phyloP scores from a whole-genome alignment of 495 filamentous ascomycete genomes.

The Aspergillus mulundensis region DNA sequence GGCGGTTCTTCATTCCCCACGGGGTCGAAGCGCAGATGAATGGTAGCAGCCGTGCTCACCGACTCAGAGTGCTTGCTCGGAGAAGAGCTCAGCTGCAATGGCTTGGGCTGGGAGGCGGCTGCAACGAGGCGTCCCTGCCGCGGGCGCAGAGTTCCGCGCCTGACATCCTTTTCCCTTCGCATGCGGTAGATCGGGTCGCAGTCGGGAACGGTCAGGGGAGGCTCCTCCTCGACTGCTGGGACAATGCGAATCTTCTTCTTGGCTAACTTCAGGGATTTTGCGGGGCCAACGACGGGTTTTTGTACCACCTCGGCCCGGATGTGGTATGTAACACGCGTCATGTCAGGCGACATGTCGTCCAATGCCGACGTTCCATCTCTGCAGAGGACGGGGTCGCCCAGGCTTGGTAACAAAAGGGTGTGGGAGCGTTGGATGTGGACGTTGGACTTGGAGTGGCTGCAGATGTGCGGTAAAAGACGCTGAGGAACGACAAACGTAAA shows the following conservation, averaged over 20 bases:
- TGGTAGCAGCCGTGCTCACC: constrained; percentile 58
- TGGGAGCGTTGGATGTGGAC: constrained; percentile 66
- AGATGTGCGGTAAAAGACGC: constrained; percentile 59
- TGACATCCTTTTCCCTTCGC: constrained; percentile 70
- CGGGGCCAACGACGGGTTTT: constrained; percentile 17
- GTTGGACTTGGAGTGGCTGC: constrained; percentile 53
- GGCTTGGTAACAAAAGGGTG: constrained; percentile 71
- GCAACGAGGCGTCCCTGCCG: constrained; percentile 71
- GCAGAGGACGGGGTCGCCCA: constrained; percentile 64
- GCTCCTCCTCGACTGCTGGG: constrained; percentile 68
- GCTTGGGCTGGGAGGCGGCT: constrained; percentile 67
- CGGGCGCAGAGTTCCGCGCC: constrained; percentile 71
- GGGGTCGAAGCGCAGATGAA: constrained; percentile 74
- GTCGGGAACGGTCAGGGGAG: constrained; percentile 64
- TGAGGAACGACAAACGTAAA: constrained; percentile 87
- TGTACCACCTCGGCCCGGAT: constrained; percentile 56
- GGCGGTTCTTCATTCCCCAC: constrained; percentile 59
- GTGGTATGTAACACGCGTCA: constrained; percentile 71
- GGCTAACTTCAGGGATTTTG: constrained; percentile 46
- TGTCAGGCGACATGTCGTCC: constrained; percentile 83
- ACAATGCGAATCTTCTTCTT: constrained; percentile 68
- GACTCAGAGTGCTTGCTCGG: constrained; percentile 35
- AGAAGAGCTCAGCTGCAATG: constrained; percentile 53
- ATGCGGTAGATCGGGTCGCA: constrained; percentile 62
- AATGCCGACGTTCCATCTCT: constrained; percentile 46